Base-by-base conservation (phyloP, 805 yeast species). In the Spathaspora gorwiae region DNA sequence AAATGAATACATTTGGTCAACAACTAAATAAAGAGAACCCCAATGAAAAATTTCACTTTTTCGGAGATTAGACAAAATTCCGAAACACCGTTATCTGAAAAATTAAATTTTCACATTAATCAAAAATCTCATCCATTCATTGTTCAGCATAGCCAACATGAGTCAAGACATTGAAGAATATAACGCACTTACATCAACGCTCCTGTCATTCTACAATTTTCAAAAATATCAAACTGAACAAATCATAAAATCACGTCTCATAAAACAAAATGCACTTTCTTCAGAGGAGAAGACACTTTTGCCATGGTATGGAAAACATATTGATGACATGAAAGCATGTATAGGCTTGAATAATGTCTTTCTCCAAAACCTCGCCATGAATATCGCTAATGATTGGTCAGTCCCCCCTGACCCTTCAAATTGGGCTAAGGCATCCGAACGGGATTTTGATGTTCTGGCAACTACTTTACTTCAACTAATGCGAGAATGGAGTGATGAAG, bases 401-500 rank as follows among this genome's bases (percentile, higher is more conserved):
- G 73, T 70, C 1, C 47, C 67, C 0, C 30, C 61, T 0, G 59
- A 61, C 37, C 73, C 76, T 0, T 32, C 48, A 0, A 50, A 54
- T 3, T 80, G 84, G 84, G 55, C 59, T 6, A 54, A 58, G 2
- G 67, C 80, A 15, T 57, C 65, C 5, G 46, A 47, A 15, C 51
- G 59, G 3, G 87, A 81, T 48, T 72, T 67, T 41, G 84, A 78
- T 42, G 83, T 83, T 60, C 84, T 81, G 5, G 59, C 76, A 39
- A 69, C 82, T 1, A 67, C 81, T 0, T 57, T 86, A 53, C 64
- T 78, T 36, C 87, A 83, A 54, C 54, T 77, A n/a, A 64, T 70
- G 6, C 60, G 87, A 47, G 88, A 83, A 56, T 83, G 88, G 87
- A 68, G 80, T 27, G 55, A 55, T 5, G 80, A 78, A n/a, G 83